Conservation (phyloP, 345 rosid genomes). For the Theobroma cacao region DNA sequence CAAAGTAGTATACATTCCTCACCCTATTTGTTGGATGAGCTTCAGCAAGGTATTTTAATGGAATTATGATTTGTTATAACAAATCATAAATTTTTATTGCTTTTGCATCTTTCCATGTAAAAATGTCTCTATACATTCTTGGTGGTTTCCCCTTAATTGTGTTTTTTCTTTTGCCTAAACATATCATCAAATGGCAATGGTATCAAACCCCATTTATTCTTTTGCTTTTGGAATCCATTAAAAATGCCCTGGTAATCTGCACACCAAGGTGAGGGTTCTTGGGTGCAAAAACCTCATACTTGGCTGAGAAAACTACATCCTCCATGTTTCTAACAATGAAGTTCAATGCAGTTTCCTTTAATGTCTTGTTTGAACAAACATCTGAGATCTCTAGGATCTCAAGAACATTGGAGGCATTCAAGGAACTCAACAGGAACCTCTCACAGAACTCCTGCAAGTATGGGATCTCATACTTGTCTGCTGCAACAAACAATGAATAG, state of each 20-base stretch:
- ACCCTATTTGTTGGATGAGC: no score
- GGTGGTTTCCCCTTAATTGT: not conserved
- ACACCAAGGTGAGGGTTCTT: slow-evolving; percentile 46
- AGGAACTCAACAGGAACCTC: slow-evolving; percentile 43
- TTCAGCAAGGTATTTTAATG: no score
- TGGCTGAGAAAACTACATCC: slow-evolving; percentile 59
- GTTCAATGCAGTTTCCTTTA: slow-evolving; percentile 59
- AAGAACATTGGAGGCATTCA: slow-evolving; percentile 58
- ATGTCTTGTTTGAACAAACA: slow-evolving; percentile 45
- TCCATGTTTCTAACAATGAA: slow-evolving; percentile 66
- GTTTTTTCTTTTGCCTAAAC: no score
- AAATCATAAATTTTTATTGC: slow-evolving; percentile 6
- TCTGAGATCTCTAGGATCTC: slow-evolving; percentile 73
- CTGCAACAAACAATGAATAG: slow-evolving; percentile 56
- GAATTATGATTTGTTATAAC: not conserved
- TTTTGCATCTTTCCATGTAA: not conserved
- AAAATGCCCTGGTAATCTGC: slow-evolving; percentile 49
- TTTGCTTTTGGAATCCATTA: slow-evolving; percentile 37
- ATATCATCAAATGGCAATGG: not conserved
- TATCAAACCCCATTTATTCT: slow-evolving; percentile 16
- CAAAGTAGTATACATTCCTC: no score
- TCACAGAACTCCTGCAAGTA: slow-evolving; percentile 66
- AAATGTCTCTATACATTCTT: not conserved
- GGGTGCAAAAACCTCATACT: slow-evolving; percentile 55
- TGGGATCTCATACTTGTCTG: slow-evolving; percentile 73